These are phyloP conservation scores for Dothideomycetes sp. DNA, from an alignment of 2,329 filamentous ascomycete species.

Conservation along the genomic window DNA sequence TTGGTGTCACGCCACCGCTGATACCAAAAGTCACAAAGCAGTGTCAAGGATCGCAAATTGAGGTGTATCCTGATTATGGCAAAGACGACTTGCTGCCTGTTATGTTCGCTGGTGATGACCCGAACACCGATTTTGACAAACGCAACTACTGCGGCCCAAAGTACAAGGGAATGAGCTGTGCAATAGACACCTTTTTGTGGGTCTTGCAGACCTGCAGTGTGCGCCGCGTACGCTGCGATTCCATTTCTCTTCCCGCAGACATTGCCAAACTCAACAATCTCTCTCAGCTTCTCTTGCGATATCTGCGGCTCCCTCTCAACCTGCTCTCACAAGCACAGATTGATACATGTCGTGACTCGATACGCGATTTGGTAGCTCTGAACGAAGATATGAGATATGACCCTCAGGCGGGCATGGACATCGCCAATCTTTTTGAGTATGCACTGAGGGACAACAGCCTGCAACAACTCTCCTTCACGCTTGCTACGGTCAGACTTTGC, in stretches of 20 bases:
- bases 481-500: not conserved
- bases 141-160: no score
- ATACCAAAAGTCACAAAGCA: not conserved
- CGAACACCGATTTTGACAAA: not conserved
- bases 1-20: no score
- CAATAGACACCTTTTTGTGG: not conserved
- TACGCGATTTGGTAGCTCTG: not conserved
- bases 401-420: not conserved
- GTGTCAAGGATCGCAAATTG: not conserved
- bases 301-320: not conserved
- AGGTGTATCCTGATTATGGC: not conserved
- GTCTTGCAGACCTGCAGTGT: not conserved
- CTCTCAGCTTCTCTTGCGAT: not conserved
- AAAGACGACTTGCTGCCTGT: not conserved
- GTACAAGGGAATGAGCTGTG: no score
- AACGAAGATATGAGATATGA: not conserved
- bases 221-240: not conserved
- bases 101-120: not conserved
- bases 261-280: no score
- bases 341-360: not conserved
- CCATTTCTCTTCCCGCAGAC: not conserved
- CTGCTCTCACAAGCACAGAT: not conserved
- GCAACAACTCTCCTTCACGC: not conserved
- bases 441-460: not conserved
- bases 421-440: not conserved